A percentile compares a stretch with the other conserved stretches of the same genome.
Conservation (phyloP, 1,139 yeast genomes). For the Pichia sp. region DNA sequence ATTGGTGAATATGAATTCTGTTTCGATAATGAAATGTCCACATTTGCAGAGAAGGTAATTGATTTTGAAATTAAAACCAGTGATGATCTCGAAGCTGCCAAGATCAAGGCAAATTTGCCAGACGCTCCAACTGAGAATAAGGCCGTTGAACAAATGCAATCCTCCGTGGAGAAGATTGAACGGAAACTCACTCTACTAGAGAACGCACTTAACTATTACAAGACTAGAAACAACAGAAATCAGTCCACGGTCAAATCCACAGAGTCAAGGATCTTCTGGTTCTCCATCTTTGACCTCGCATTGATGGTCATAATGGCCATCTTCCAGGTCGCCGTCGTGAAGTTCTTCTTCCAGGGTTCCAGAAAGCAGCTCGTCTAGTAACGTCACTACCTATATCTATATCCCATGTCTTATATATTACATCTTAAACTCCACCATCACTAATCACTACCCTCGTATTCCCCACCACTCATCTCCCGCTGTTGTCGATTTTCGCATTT, state of each 20-base stretch:
- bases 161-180: constrained; percentile 57
- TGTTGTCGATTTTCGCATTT: too few relatives aligned
- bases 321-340: constrained; percentile 77
- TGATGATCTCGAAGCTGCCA: constrained; percentile 31
- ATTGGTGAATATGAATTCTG: constrained; percentile 91
- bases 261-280: constrained; percentile 78
- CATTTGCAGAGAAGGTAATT: constrained; percentile 79
- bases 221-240: constrained; percentile 88
- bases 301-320: constrained; percentile 83
- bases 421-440: too few relatives aligned
- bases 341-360: constrained; percentile 78
- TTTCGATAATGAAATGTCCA: constrained; percentile 80
- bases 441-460: too few relatives aligned
- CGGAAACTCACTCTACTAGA: constrained; percentile 56
- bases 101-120: constrained; percentile 61
- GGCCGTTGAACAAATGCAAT: constrained; percentile 55
- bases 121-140: constrained; percentile 50
- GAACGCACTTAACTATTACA: constrained; percentile 71
- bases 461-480: too few relatives aligned
- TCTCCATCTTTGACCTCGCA: constrained; percentile 72
- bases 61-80: constrained; percentile 76
- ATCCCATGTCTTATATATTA: too few relatives aligned
- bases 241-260: constrained; percentile 88
- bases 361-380: constrained; percentile 80
- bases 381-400: too few relatives aligned